Base-by-base conservation (phyloP, 495 filamentous ascomycete species). In the Podospora fimiseda region DNA sequence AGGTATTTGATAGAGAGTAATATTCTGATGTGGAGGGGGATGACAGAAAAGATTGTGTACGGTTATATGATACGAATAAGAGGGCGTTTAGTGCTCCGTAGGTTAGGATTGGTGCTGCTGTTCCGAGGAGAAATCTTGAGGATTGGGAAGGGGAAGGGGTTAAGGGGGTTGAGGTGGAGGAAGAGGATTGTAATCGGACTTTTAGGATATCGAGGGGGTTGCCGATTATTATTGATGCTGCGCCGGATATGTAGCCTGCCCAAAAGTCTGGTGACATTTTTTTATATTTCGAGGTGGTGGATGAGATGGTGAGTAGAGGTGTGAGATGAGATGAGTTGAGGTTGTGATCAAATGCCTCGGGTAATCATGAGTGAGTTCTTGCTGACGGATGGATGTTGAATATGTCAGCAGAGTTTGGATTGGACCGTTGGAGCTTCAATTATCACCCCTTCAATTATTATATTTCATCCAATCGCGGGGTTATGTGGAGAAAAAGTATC, bases 11-110 rank as follows among this genome's bases (percentile, higher is more conserved):
- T 13, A 81, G 72, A 49, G 66, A 71, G 1, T 60, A 42, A 1
- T 55, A 57, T n/a, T 43, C 56, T n/a, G 11, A 23, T 43, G 48
- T 14, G 52, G 27, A 7, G 15, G 50, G 23, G 65, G 58, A 7
- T 23, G 22, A 68, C 41, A 94, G 71, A 48, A 77, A 62, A 39
- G 70, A 72, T 39, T 89, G 75, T 38, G 81, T 83, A 43, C 86
- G 84, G 65, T 94, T 94, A 71, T 95, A 95, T 22, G 82, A 80
- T 44, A 86, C 78, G 70, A 93, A 96, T 23, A 96, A 82, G 16
- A 95, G 70, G 23, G 88, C 89, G 70, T 95, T 95, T 50, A 96
- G 78, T 38, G 87, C 88, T 52, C 90, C 90, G 74, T 94, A 92
- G 67, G 87, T 87, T 21, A 94, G 71, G 43, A 94, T 82, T 0